Base-by-base conservation (phyloP, 2,329 filamentous ascomycete species). In the Chalaropsis ovoidea region DNA sequence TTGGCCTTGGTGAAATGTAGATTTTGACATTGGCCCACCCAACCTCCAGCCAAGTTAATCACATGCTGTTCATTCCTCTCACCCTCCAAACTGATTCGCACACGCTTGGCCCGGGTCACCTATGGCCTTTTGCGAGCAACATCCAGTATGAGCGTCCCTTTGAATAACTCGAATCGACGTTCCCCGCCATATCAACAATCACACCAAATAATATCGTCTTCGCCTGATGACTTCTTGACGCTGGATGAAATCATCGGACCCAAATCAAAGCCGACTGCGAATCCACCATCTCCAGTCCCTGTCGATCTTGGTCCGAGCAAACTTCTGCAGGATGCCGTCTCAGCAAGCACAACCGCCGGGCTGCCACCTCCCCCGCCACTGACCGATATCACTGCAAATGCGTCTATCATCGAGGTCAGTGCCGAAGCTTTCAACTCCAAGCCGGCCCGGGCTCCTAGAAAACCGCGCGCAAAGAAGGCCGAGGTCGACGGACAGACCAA, bases 351-450 rank as follows among this genome's bases (percentile, higher is more conserved):
- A 31, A 39, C 54, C 17, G n/a, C 10, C 3, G n/a, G 31, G 10
- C 31, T n/a, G 17, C n/a, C 54, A n/a, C 54, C 31, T 27, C 41
- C 24, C 19, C 13, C 11, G 17, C 39, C 15, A 27, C 52, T 22
- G 22, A 13, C 17, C 17, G 19, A 19, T 22, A 41, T 31, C 19
- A 45, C 22, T 8, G 43, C 27, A 27, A 63, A 68, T 61, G 45
- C 24, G 5, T 67, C 67, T 3, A 11, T 68, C 24, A 61, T 67
- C 35, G 65, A 68, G 43, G 49, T 67, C 17, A n/a, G 49, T 2
- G 19, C 10, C 22, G 49, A 42, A 31, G 63, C 54, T 49, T 63
- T 54, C 35, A 65, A 47, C 22, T 13, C 27, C 10, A 63, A 35
- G 47, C 17, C 45, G 39, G 58, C 24, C 35, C 31, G 22, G 39